Base-by-base conservation (phyloP, 2,329 filamentous ascomycete species). In the Trichoderma guizhouense region DNA sequence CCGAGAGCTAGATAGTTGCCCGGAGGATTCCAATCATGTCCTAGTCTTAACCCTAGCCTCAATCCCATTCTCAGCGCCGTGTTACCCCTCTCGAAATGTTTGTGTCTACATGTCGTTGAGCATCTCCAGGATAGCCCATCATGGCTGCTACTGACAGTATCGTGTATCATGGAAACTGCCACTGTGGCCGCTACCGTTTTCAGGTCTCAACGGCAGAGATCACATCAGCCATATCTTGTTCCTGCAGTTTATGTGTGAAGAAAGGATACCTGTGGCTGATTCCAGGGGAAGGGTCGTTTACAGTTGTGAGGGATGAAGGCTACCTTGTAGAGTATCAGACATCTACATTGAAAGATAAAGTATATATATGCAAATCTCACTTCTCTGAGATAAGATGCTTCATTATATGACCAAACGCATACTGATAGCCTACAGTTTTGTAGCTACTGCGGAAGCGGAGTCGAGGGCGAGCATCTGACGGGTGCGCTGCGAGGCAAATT, bases 111-210 rank as follows among this genome's bases (percentile, higher is more conserved):
- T n/a, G 5, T 28, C 26, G 21, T 34, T 8, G 21, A 58, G 14
- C 34, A 43, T 36, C 9, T 30, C 7, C 21, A 15, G 15, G 30
- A 11, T 30, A 9, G 34, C 9, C 18, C 7, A 43, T 8, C 8
- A 53, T 68, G 57, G 36, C 43, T 11, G 34, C 34, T 3, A 26
- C 11, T 30, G 3, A 55, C 6, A 18, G 21, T 18, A 15, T 64
- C 14, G 24, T 70, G 1, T 72, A 74, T 43, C 28, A 64, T 30
- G 78, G 77, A 18, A 79, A 79, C 69, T 80, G 79, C 69, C 78
- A 80, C 71, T 80, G 79, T 71, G 79, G 78, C 5, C 60, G 64
- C 4, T 78, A 77, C 53, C 77, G 78, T 34, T 80, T 75, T 32
- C 73, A 76, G 30, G 8, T 79, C 3, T 18, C 64, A 3, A 7